These are phyloP conservation scores for Alternaria conjuncta DNA, from an alignment of 2,329 filamentous ascomycete genomes.

Conservation along the genomic window DNA sequence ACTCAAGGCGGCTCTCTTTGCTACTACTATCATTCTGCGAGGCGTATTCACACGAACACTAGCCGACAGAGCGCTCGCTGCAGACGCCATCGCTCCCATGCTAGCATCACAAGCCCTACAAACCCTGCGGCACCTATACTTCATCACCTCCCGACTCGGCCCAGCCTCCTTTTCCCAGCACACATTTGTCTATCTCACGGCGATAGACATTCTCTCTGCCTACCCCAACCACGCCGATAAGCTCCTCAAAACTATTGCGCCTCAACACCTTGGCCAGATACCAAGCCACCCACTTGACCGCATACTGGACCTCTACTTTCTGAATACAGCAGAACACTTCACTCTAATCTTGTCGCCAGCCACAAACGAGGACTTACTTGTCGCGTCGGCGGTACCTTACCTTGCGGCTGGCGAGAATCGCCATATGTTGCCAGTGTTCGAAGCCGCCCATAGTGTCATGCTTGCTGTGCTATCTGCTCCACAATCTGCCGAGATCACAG, in stretches of 20 bases:
- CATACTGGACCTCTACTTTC: constrained; percentile 83
- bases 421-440: constrained; percentile 74
- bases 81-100: constrained; percentile 65
- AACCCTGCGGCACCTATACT: constrained; percentile 78
- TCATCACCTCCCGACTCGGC: constrained; percentile 77
- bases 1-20: constrained; percentile 77
- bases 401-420: constrained; percentile 65
- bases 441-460: constrained; percentile 83
- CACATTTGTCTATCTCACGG: constrained; percentile 80
- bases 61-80: constrained; percentile 62
- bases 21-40: constrained; percentile 75
- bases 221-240: constrained; percentile 69
- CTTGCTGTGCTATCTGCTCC: constrained; percentile 82
- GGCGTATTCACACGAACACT: constrained; percentile 72
- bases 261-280: constrained; percentile 61
- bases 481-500: constrained; percentile 73
- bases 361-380: constrained; percentile 73
- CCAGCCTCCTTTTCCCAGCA: constrained; percentile 81
- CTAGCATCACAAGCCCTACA: constrained; percentile 75
- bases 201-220: constrained; percentile 80
- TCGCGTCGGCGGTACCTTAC: constrained; percentile 77
- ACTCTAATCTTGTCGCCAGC: constrained; percentile 71
- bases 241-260: constrained; percentile 70
- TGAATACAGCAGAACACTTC: constrained; percentile 86
- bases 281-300: constrained; percentile 71